Evolutionary conservation across 805 yeast species (phyloP).

Genomic region (Alloascoidea hylecoeti): DNA sequence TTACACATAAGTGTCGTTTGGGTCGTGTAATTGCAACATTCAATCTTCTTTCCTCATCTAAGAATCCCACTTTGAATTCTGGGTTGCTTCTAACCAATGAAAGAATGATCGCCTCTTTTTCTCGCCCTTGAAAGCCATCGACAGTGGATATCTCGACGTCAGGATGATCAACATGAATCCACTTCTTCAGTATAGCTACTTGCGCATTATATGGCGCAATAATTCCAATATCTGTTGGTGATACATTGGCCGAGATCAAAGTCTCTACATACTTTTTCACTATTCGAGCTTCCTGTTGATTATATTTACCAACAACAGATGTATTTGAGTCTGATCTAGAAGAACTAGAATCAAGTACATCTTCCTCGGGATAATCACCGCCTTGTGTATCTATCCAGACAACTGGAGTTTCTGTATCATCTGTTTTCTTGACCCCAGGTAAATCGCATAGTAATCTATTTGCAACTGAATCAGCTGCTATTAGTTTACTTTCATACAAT

Average conservation of each 20-base stretch:
- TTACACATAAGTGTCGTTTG: constrained; percentile 65
- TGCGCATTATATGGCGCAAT: constrained; percentile 91
- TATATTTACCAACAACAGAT: constrained; percentile 43
- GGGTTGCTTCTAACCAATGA: constrained; percentile 76
- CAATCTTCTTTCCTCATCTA: constrained; percentile 63
- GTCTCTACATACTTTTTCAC: constrained; percentile 41
- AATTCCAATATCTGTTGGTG: constrained; percentile 52
- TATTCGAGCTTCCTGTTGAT: constrained; percentile 61
- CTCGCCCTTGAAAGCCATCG: constrained; percentile 96
- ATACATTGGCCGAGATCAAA: constrained; percentile 38
- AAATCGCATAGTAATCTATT: constrained; percentile 40
- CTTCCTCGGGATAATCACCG: constrained; percentile 60
- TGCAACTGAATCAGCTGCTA: constrained; percentile 48
- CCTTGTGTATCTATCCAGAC: constrained; percentile 94
- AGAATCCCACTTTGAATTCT: constrained; percentile 60
- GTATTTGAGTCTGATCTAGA: constrained; percentile 7
- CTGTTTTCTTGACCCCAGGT: constrained; percentile 30
- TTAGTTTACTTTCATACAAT: constrained; percentile 48
- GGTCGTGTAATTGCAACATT: constrained; percentile 94
- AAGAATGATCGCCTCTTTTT: constrained; percentile 73
- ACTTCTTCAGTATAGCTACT: constrained; percentile 41
- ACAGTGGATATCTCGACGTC: constrained; percentile 73
- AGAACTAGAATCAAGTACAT: constrained; percentile 18
- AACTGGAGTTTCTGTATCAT: constrained; percentile 39
- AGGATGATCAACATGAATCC: constrained; percentile 23